A percentile compares a stretch with the other conserved stretches of the same genome.
These are phyloP conservation scores for Pseudodiploospora longispora DNA, from an alignment of 2,329 filamentous ascomycete genomes.

Conservation along the genomic window DNA sequence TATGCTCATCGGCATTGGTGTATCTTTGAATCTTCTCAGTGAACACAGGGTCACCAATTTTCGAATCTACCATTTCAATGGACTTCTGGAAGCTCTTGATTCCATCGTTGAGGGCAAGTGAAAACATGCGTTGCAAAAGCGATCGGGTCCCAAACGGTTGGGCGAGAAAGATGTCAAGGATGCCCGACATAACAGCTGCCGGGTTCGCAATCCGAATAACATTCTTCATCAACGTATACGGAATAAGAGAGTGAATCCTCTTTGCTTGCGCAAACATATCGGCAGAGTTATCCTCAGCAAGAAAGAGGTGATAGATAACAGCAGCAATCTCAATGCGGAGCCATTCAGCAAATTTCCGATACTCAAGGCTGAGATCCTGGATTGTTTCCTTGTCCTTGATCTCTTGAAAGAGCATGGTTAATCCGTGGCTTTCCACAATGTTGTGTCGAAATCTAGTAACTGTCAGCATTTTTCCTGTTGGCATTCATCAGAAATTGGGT, in stretches of 20 bases:
- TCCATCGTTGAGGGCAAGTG: conserved; percentile 81
- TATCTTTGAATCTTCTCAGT: conserved; percentile 77
- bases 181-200: conserved; percentile 91
- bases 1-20: conserved; percentile 62
- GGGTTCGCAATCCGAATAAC: conserved; percentile 95
- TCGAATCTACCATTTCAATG: conserved; percentile 67
- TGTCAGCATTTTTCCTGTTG: conserved; percentile 12
- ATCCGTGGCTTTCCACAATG: conserved; percentile 65
- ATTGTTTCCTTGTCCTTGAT: conserved; percentile 87
- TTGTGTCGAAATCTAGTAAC: conserved; percentile 51
- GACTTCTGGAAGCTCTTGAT: conserved; percentile 79
- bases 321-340: conserved; percentile 93
- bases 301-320: conserved; percentile 92
- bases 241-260: conserved; percentile 88
- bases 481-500: background rate
- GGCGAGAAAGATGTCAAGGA: conserved; percentile 90
- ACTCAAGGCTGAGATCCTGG: conserved; percentile 82
- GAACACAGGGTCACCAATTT: conserved; percentile 74
- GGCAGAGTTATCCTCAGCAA: conserved; percentile 96
- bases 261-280: conserved; percentile 92
- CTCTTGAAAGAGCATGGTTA: conserved; percentile 87
- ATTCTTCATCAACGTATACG: conserved; percentile 90
- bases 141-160: conserved; percentile 89
- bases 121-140: conserved; percentile 89
- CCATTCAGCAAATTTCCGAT: conserved; percentile 98